These are phyloP conservation scores for Vigna reflexopilosa DNA, from an alignment of 306 rosid species.

Conservation along the genomic window DNA sequence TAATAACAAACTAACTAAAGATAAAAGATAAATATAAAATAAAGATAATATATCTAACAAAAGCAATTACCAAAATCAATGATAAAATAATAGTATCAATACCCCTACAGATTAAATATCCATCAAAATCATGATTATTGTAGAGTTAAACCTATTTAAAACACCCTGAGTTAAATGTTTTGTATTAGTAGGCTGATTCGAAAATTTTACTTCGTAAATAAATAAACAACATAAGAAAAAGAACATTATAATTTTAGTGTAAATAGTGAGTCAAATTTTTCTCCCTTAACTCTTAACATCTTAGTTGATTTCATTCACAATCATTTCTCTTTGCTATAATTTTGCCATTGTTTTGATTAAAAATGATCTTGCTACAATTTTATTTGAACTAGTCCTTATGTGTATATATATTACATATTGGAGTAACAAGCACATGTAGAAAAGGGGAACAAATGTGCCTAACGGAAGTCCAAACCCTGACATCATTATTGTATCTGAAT, in stretches of 20 bases:
- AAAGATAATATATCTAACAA: no score
- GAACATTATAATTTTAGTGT: background rate
- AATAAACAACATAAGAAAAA: background rate
- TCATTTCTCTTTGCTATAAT: background rate
- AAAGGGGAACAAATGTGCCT: background rate
- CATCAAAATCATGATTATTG: no score
- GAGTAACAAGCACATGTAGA: background rate
- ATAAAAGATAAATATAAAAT: no score
- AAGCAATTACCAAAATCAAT: no score
- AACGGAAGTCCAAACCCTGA: background rate
- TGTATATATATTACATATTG: background rate
- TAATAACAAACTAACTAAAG: no score
- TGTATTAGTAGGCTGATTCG: background rate
- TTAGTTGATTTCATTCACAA: background rate
- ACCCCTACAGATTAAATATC: no score
- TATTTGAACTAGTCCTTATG: conserved; percentile 8
- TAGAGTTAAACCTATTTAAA: background rate
- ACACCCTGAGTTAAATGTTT: background rate
- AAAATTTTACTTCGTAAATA: conserved; percentile 5
- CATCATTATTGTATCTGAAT: background rate
- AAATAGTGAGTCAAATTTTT: background rate
- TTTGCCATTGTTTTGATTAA: background rate
- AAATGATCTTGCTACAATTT: background rate
- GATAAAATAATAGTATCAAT: no score
- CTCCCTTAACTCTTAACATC: background rate